These are phyloP conservation scores for Clitopilus hobsonii DNA, from an alignment of 768 basidiomycete genomes.

Conservation along the genomic window DNA sequence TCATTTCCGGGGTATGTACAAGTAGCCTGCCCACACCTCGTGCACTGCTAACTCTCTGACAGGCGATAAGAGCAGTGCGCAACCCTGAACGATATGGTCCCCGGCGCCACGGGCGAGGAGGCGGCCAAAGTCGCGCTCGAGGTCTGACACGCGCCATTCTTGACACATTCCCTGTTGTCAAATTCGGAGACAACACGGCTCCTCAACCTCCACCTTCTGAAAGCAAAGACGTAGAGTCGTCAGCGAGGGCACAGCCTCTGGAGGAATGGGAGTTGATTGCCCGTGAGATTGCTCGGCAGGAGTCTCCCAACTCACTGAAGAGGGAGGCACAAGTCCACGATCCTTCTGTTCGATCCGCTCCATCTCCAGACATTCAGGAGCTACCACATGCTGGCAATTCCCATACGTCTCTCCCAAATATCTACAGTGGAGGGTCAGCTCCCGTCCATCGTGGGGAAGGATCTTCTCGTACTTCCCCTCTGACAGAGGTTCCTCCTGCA, in stretches of 20 bases:
- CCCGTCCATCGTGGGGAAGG: conserved; percentile 15
- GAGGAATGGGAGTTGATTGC: conserved; percentile 15
- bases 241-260: conserved; percentile 6
- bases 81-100: conserved; percentile 93
- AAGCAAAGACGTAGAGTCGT: conserved; percentile 23
- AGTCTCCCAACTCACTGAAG: background rate
- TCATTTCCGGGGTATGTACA: conserved; percentile 70
- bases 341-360: background rate
- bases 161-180: conserved; percentile 93
- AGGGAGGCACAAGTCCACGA: background rate
- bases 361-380: background rate
- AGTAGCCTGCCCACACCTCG: conserved; percentile 1
- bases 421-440: background rate
- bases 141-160: conserved; percentile 90
- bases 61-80: conserved; percentile 79
- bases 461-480: conserved; percentile 7
- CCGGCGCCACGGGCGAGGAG: conserved; percentile 39
- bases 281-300: conserved; percentile 1
- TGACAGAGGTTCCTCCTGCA: background rate
- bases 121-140: conserved; percentile 65
- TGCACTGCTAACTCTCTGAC: conserved; percentile 7
- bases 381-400: background rate
- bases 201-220: conserved; percentile 4
- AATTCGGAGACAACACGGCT: conserved; percentile 48
- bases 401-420: background rate